Percentiles rank a stretch among this genome's conserved stretches.
These are phyloP conservation scores for Leishmania turanica DNA, from an alignment of 208 protist genomes.

Conservation along the genomic window DNA sequence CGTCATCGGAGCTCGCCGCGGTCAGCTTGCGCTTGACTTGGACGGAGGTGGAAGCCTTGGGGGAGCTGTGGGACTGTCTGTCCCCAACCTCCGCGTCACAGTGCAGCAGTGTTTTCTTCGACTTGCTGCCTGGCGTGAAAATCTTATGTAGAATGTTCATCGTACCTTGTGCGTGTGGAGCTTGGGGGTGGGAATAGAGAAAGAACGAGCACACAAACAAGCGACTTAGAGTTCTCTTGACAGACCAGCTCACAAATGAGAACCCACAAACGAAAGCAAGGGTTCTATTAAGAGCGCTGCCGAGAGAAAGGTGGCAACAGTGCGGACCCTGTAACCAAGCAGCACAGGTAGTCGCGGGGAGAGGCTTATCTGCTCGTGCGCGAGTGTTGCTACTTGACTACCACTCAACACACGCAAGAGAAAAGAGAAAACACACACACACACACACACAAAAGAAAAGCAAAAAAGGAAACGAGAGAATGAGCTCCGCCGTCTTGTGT, in stretches of 20 bases:
- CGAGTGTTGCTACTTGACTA: not conserved
- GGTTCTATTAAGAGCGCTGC: not conserved
- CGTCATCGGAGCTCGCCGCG: slow-evolving; percentile 19
- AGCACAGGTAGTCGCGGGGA: not conserved
- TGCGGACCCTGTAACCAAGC: not conserved
- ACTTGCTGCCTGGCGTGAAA: slow-evolving; percentile 23
- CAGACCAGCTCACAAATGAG: not conserved
- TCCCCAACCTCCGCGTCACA: slow-evolving; percentile 4
- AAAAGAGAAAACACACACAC: not conserved
- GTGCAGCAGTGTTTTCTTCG: slow-evolving; percentile 25
- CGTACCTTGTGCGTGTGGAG: not conserved
- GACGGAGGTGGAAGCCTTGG: slow-evolving; percentile 6
- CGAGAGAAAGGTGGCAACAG: not conserved
- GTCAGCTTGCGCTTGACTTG: slow-evolving; percentile 16
- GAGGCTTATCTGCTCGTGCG: not conserved
- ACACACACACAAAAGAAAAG: not conserved
- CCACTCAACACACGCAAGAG: not conserved
- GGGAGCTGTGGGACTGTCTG: not conserved
- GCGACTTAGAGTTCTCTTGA: not conserved
- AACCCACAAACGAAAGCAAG: not conserved
- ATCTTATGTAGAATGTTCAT: slow-evolving; percentile 36
- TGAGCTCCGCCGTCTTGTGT: not conserved
- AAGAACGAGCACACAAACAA: not conserved
- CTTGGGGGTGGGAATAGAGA: not conserved
- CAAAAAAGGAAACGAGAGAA: not conserved